Evolutionary conservation across 2,329 filamentous ascomycete genomes (phyloP).

Genomic region (Claviceps paspali): DNA sequence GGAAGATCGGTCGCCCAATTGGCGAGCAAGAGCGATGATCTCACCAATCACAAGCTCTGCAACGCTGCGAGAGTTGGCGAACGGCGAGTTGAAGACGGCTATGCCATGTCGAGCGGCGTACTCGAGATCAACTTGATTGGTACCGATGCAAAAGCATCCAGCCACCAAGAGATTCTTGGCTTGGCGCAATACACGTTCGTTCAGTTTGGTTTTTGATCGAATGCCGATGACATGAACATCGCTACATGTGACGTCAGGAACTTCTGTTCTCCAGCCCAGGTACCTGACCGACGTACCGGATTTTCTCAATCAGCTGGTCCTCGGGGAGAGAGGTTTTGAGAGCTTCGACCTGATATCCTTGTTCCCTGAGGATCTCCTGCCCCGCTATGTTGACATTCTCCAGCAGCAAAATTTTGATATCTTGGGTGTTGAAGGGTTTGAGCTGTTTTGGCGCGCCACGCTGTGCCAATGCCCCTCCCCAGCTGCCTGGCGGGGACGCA

Average conservation of each 20-base stretch:
- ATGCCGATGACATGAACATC: conserved; percentile 97
- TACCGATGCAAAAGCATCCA: conserved; percentile 98
- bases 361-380: conserved; percentile 60
- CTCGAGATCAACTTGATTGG: conserved; percentile 82
- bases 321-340: conserved; percentile 82
- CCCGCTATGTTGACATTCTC: conserved; percentile 95
- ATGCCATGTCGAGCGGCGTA: conserved; percentile 76
- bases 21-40: conserved; percentile 81
- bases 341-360: conserved; percentile 93
- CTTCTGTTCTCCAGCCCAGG: background rate
- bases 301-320: conserved; percentile 92
- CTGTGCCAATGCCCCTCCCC: conserved; percentile 27
- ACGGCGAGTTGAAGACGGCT: conserved; percentile 97
- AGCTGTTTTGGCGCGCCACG: conserved; percentile 50
- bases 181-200: conserved; percentile 65
- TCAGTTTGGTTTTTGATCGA: conserved; percentile 93
- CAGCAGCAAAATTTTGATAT: conserved; percentile 89
- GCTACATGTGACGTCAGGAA: conserved; percentile 26
- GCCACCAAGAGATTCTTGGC: conserved; percentile 92
- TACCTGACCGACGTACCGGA: conserved; percentile 47
- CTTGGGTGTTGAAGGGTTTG: conserved; percentile 89
- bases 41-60: conserved; percentile 91
- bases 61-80: conserved; percentile 93
- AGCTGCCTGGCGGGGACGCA: conserved; percentile 55
- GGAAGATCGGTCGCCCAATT: conserved; percentile 81